These are phyloP conservation scores for Penicillium polonicum DNA, from an alignment of 2,329 filamentous ascomycete species.

Conservation along the genomic window DNA sequence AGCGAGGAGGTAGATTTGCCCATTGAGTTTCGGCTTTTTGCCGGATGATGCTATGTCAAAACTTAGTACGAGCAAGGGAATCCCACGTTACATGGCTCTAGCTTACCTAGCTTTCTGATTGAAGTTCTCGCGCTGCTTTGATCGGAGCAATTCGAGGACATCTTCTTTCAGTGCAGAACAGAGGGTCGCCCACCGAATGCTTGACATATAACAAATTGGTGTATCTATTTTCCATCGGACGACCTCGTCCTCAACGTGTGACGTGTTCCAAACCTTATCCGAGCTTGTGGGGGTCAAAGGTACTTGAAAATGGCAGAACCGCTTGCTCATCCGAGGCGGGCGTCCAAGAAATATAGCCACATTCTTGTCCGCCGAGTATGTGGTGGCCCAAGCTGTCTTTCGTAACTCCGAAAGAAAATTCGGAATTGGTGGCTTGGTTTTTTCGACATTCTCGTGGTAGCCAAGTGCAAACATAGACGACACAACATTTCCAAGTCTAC, in stretches of 20 bases:
- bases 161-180: slow-evolving; percentile 31
- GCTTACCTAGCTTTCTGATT: slow-evolving; percentile 16
- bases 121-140: slow-evolving; percentile 23
- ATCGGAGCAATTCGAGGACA: slow-evolving; percentile 25
- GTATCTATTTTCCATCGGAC: background rate
- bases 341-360: slow-evolving; percentile 50
- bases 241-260: slow-evolving; percentile 8
- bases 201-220: slow-evolving; percentile 22
- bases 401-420: slow-evolving; percentile 41
- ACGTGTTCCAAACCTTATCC: slow-evolving; percentile 3
- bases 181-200: slow-evolving; percentile 29
- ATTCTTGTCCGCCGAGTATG: slow-evolving; percentile 50
- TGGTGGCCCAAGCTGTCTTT: slow-evolving; percentile 41
- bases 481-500: slow-evolving; percentile 48
- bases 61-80: slow-evolving; percentile 1
- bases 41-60: slow-evolving; percentile 20
- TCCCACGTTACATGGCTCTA: background rate
- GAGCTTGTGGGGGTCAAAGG: slow-evolving; percentile 11
- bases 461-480: slow-evolving; percentile 48
- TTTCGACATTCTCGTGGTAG: slow-evolving; percentile 45
- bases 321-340: slow-evolving; percentile 45
- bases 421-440: slow-evolving; percentile 26
- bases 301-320: slow-evolving; percentile 42
- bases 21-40: slow-evolving; percentile 24
- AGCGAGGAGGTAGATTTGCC: slow-evolving; percentile 22